phyloP scores from a whole-genome alignment of 2,329 filamentous ascomycete species.

The Diatrype stigma region DNA sequence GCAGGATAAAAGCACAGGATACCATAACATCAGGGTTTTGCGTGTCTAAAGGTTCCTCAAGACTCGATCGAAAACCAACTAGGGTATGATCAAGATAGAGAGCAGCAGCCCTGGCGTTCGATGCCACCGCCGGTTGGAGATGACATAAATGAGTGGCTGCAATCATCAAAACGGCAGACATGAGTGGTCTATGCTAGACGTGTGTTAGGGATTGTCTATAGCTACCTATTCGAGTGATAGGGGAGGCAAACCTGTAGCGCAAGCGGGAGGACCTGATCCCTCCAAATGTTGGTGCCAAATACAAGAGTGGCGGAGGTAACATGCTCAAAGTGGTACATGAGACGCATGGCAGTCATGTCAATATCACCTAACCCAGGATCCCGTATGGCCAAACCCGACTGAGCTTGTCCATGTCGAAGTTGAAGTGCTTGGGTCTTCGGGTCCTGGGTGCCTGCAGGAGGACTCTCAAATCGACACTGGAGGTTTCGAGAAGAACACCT shows the following conservation, averaged over 20 bases:
- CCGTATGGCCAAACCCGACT: no score
- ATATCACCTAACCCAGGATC: no score
- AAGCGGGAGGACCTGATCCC: constrained; percentile 2
- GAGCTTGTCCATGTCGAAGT: no score
- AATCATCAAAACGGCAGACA: constrained; percentile 3
- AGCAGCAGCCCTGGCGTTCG: neutral
- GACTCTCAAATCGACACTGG: no score
- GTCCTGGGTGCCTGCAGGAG: no score
- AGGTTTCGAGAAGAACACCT: constrained; percentile 3
- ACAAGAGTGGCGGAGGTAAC: constrained; percentile 4
- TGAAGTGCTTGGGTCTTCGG: no score
- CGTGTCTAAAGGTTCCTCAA: neutral
- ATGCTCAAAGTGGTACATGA: constrained; percentile 7
- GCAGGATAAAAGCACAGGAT: constrained; percentile 6
- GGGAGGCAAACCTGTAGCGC: constrained; percentile 2
- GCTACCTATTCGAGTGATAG: no score
- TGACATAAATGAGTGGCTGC: constrained; percentile 3
- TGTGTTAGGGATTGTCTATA: neutral
- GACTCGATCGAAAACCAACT: constrained; percentile 1
- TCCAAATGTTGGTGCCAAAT: neutral
- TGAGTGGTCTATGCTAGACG: constrained; percentile 28
- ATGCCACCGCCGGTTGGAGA: neutral
- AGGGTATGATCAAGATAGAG: constrained; percentile 4
- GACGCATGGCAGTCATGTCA: no score
- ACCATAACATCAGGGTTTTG: constrained; percentile 3